phyloP scores from a whole-genome alignment of 1,284 basidiomycete genomes.

The Taiwanofungus camphoratus region DNA sequence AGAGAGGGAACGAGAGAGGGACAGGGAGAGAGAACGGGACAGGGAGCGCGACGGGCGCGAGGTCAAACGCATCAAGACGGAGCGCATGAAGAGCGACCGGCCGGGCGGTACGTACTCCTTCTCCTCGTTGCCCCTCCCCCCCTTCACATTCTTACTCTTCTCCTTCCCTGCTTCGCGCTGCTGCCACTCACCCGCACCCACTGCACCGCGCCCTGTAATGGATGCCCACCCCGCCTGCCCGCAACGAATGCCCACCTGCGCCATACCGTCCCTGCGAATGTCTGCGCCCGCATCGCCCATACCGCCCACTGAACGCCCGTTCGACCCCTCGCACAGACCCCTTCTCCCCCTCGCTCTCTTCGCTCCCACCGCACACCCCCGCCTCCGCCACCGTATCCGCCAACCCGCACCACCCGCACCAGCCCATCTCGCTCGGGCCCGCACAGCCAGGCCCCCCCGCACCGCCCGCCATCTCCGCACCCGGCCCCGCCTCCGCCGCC shows the following conservation, averaged over 20 bases:
- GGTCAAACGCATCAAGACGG: slow-evolving; percentile 39
- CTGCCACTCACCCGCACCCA: not conserved
- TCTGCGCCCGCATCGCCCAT: no score
- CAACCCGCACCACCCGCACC: slow-evolving; percentile 17
- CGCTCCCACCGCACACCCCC: slow-evolving; percentile 14
- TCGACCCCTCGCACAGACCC: slow-evolving; percentile 13
- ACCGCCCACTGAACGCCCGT: not conserved
- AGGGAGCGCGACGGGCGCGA: slow-evolving; percentile 34
- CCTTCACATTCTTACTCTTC: slow-evolving; percentile 1
- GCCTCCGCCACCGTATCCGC: slow-evolving; percentile 2
- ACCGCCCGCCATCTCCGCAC: slow-evolving; percentile 12
- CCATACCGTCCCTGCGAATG: no score
- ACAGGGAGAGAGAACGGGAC: slow-evolving; percentile 24
- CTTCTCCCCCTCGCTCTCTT: slow-evolving; percentile 19
- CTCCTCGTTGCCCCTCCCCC: slow-evolving; percentile 1
- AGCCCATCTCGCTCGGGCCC: slow-evolving; percentile 20
- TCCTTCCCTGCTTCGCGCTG: not conserved
- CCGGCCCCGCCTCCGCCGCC: slow-evolving; percentile 12
- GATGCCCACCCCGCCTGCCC: no score
- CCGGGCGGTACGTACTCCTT: slow-evolving; percentile 19
- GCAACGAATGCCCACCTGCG: no score
- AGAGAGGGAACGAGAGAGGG: slow-evolving; percentile 17
- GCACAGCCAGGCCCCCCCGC: slow-evolving; percentile 13
- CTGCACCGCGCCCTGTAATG: no score
- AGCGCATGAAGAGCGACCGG: slow-evolving; percentile 31